phyloP scores from a whole-genome alignment of 352 stramenopile genomes.

The Pythium aquatile region DNA sequence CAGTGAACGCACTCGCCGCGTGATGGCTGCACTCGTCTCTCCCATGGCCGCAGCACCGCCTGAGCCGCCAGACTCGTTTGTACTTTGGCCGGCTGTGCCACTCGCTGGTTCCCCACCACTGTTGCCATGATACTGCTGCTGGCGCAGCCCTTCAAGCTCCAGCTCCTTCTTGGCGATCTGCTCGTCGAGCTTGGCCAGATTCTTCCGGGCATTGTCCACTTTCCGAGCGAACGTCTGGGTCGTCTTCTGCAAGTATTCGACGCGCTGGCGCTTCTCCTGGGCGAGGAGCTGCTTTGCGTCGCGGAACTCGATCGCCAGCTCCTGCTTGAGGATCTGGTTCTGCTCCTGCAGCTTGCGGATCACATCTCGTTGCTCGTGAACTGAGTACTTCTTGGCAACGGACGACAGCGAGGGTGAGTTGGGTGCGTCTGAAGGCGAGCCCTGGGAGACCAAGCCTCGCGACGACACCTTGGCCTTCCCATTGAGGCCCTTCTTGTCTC shows the following conservation, averaged over 20 bases:
- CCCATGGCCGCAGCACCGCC: slow-evolving; percentile 3
- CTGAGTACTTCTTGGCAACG: slow-evolving; percentile 48
- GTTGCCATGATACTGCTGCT: slow-evolving; percentile 27
- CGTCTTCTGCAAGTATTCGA: slow-evolving; percentile 58
- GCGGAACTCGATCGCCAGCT: slow-evolving; percentile 67
- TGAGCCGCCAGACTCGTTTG: neutral
- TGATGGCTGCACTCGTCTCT: slow-evolving; percentile 46
- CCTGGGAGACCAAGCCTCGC: neutral
- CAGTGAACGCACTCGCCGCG: slow-evolving; percentile 47
- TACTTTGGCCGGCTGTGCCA: slow-evolving; percentile 1
- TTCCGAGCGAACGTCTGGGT: slow-evolving; percentile 50
- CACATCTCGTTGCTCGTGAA: slow-evolving; percentile 65
- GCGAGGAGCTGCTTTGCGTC: slow-evolving; percentile 52
- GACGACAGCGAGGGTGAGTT: slow-evolving; percentile 11
- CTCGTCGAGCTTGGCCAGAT: slow-evolving; percentile 47
- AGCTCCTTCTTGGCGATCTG: slow-evolving; percentile 42
- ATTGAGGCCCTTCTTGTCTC: slow-evolving; percentile 19
- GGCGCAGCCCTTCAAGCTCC: slow-evolving; percentile 43
- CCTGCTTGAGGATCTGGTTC: slow-evolving; percentile 74
- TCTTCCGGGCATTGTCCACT: slow-evolving; percentile 40
- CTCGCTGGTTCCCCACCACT: neutral
- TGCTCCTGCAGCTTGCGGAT: slow-evolving; percentile 72
- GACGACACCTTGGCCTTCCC: slow-evolving; percentile 12
- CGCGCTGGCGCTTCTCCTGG: slow-evolving; percentile 47
- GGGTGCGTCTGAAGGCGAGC: neutral